phyloP scores from a whole-genome alignment of 1,139 yeast species.

The Zygoascus sp. region DNA sequence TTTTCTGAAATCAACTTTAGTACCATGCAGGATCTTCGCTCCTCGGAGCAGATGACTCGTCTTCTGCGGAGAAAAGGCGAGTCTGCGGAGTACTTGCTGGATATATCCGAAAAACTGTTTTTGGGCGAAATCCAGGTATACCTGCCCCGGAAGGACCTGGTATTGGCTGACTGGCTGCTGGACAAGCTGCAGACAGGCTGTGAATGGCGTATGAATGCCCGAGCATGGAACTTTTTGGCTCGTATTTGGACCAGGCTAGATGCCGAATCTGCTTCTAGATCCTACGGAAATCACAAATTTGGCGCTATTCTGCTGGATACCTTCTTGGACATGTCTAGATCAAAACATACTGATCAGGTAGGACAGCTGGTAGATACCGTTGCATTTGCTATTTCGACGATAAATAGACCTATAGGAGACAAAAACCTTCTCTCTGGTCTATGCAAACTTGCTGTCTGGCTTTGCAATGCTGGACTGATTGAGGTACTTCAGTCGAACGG shows the following conservation, averaged over 20 bases:
- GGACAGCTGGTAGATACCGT: background rate
- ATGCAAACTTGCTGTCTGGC: conserved; percentile 1
- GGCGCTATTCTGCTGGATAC: conserved; percentile 17
- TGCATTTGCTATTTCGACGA: background rate
- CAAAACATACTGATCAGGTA: background rate
- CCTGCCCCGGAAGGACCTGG: conserved; percentile 58
- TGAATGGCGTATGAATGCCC: conserved; percentile 16
- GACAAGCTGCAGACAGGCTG: conserved; percentile 47
- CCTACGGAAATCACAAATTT: conserved; percentile 20
- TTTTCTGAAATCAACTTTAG: background rate
- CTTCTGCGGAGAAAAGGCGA: conserved; percentile 52
- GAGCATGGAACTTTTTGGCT: conserved; percentile 18
- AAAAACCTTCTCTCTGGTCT: background rate
- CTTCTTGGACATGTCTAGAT: conserved; percentile 14
- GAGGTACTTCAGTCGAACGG: background rate
- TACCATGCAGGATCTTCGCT: conserved; percentile 24
- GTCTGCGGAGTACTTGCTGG: conserved; percentile 41
- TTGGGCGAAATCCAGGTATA: conserved; percentile 41
- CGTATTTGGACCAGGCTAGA: conserved; percentile 17
- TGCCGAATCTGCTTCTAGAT: conserved; percentile 17
- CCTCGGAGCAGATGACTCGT: conserved; percentile 62
- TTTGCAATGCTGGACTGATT: background rate
- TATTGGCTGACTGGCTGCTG: conserved; percentile 60
- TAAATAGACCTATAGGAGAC: background rate
- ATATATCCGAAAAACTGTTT: conserved; percentile 42